Base-by-base conservation (phyloP, 768 basidiomycete species). In the Bullera alba region DNA sequence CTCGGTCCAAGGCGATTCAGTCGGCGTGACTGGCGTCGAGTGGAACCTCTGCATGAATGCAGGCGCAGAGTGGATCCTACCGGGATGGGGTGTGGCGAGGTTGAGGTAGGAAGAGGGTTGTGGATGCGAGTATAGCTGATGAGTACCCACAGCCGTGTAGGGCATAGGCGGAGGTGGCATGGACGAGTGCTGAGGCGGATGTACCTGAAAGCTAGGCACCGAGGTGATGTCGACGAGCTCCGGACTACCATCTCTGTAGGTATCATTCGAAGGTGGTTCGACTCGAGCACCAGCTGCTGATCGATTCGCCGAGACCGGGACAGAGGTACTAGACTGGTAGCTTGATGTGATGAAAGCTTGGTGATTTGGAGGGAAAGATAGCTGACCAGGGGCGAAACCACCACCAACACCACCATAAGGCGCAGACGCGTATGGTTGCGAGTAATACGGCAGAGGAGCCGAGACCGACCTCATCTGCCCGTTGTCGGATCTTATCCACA, bases 41-140 rank as follows among this genome's bases (percentile, higher is more conserved):
- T 61, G 52, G 57, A 61, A 67, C 3, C 65, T 48, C 22, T 58
- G 51, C 21, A 67, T 34, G 14, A 35, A 45, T 5, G 65, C 58
- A 0, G 65, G 65, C 19, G 65, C 65, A 17, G 56, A 58, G 30
- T 60, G 61, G 3, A 67, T 46, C 27, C 61, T 51, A 44, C 46
- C 49, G 25, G 28, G 36, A n/a, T 46, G 47, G 2, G 44, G 28
- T 12, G 43, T 7, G 4, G 34, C 46, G 2, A 29, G 26, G n/a
- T 44, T 27, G 34, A 50, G 19, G 42, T 56, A 57, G 14, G 53
- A 34, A 22, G 47, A 46, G 38, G 30, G 41, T 10, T 50, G 47
- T 37, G 48, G 35, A 34, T 54, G 46, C n/a, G 53, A 46, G 36
- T 39, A 46, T 30, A 51, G 51, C 25, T 53, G 39, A 16, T 25